A percentile compares a stretch with the other conserved stretches of the same genome.
Conservation (phyloP, 2,329 filamentous ascomycete species). For the Pseudocercospora macadamiae region DNA sequence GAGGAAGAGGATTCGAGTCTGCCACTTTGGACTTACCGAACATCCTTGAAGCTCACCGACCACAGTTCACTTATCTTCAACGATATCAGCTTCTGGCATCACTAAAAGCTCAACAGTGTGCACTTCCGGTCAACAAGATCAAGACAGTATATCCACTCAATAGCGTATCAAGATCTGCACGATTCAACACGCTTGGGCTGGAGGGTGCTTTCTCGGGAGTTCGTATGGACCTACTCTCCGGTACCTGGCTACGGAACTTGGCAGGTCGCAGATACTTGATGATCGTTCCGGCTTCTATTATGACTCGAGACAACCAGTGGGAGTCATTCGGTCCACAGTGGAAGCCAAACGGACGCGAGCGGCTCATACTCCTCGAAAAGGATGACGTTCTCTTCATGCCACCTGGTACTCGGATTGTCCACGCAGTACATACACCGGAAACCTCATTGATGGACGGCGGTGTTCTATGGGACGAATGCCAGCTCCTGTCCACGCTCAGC, state of each 20-base stretch:
- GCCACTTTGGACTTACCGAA: too few relatives aligned
- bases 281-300: slow-evolving; percentile 8
- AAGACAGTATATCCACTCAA: background rate
- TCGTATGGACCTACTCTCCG: slow-evolving; percentile 12
- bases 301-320: background rate
- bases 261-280: slow-evolving; percentile 19
- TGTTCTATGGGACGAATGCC: slow-evolving; percentile 23
- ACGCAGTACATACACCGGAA: slow-evolving; percentile 15
- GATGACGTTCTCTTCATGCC: slow-evolving; percentile 24
- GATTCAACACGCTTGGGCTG: slow-evolving; percentile 15
- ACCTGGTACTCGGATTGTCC: slow-evolving; percentile 14
- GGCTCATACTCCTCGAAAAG: slow-evolving; percentile 15
- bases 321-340: too few relatives aligned
- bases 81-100: too few relatives aligned
- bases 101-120: background rate
- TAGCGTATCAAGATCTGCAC: slow-evolving; percentile 9
- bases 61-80: too few relatives aligned
- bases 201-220: slow-evolving; percentile 17
- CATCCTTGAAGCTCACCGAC: too few relatives aligned
- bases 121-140: background rate
- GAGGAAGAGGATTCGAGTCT: too few relatives aligned
- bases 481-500: too few relatives aligned
- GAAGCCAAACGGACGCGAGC: slow-evolving; percentile 11
- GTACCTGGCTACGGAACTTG: slow-evolving; percentile 20
- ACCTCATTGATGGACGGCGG: slow-evolving; percentile 18